Evolutionary conservation across 768 basidiomycete species (phyloP), one percentile per base, ranked within the genome.

Genomic region (Hericium coralloides): DNA sequence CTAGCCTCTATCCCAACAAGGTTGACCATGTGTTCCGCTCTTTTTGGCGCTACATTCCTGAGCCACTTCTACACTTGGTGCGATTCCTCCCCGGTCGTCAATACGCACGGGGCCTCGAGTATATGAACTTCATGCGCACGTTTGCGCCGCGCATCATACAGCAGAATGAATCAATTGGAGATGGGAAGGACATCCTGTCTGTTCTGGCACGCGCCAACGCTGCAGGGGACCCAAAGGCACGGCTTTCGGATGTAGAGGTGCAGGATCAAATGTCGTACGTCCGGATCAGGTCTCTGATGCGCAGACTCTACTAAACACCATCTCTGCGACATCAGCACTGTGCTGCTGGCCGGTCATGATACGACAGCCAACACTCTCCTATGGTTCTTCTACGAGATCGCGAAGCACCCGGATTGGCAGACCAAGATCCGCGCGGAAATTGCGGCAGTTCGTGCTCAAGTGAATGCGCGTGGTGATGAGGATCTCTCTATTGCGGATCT

Each of bases 261-360:
- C 5, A 50, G 12, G 25, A 48, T 38, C 59, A 62, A 55, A 62
- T 62, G 37, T 45, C 53, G 60, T 59, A 39, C 36, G 58, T 62
- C 18, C 59, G 53, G 47, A 17, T 38, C 15, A 23, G 25, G 9
- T 26, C 22, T 17, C 9, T 1, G 0, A 7, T n/a, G 36, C 49
- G 25, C 14, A 12, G 15, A 38, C 7, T 14, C 26, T 36, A 4
- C 14, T 9, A 3, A 6, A 18, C 20, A 6, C 31, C 54, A 38
- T 51, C 37, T 12, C 22, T 57, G 23, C 43, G 43, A 38, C 0
- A 47, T 17, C 41, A 62, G 60, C 12, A 39, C 49, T 2, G 4
- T 62, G 5, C 39, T 62, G 23, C 31, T 62, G 12, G 60, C 60
- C 18, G 60, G 60, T 2, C 60, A 62, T n/a, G 60, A 62, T 17